These are phyloP conservation scores for Geranium incanum DNA, from an alignment of 441 rosid species.

Conservation along the genomic window DNA sequence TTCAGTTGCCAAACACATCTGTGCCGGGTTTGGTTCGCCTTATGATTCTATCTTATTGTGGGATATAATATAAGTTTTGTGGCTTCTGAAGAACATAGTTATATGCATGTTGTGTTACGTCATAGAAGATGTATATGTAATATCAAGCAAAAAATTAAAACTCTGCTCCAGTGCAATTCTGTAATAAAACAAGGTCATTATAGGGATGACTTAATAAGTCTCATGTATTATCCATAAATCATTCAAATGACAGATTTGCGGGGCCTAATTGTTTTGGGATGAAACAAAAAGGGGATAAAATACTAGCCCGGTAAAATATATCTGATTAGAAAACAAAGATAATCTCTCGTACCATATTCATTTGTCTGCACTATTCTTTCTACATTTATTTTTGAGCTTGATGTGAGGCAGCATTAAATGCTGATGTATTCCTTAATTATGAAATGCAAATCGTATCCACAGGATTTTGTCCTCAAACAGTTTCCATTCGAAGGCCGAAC, in stretches of 20 bases:
- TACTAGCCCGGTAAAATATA: not conserved
- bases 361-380: not conserved
- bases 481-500: slow-evolving; percentile 17
- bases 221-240: not conserved
- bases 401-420: not conserved
- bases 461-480: slow-evolving; percentile 24
- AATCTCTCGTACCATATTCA: not conserved
- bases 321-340: not conserved
- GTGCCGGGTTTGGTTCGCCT: not conserved
- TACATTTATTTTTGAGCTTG: slow-evolving; percentile 7
- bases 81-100: slow-evolving; percentile 3
- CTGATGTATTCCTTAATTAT: slow-evolving; percentile 3
- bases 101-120: not conserved
- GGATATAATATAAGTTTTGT: slow-evolving; percentile 1
- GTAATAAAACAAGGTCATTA: slow-evolving; percentile 1
- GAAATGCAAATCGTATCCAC: slow-evolving; percentile 8
- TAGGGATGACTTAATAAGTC: not conserved
- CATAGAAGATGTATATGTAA: not conserved
- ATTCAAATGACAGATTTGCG: not conserved
- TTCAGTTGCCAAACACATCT: not conserved
- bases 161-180: not conserved
- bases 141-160: not conserved
- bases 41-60: not conserved
- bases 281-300: not conserved
- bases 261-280: not conserved